phyloP scores from a whole-genome alignment of 129 eudicot genomes.

The Lactuca sativa region DNA sequence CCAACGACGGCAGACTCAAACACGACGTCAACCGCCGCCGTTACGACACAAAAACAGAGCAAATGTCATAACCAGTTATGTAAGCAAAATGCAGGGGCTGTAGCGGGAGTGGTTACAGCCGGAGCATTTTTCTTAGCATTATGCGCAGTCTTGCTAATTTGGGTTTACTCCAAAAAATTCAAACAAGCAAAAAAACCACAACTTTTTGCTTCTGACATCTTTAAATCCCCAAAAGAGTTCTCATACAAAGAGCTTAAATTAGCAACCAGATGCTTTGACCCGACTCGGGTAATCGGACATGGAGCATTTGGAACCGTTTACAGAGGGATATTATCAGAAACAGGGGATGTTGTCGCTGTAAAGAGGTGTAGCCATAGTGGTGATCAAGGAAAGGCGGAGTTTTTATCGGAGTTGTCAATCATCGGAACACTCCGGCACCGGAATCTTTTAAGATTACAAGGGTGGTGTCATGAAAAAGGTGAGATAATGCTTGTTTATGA shows the following conservation, averaged over 20 bases:
- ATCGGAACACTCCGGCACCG: slow-evolving; percentile 89
- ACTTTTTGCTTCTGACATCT: slow-evolving; percentile 51
- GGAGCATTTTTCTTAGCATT: slow-evolving; percentile 72
- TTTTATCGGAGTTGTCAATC: slow-evolving; percentile 77
- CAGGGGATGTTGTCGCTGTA: slow-evolving; percentile 73
- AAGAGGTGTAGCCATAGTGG: slow-evolving; percentile 74
- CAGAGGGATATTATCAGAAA: slow-evolving; percentile 56
- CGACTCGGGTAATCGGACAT: slow-evolving; percentile 63
- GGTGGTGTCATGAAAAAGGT: slow-evolving; percentile 93
- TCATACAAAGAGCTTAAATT: slow-evolving; percentile 69
- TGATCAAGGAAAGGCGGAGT: slow-evolving; percentile 76
- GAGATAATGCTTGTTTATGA: slow-evolving; percentile 81
- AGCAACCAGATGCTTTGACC: slow-evolving; percentile 69
- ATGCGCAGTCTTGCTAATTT: slow-evolving; percentile 49
- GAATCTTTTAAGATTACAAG: slow-evolving; percentile 76
- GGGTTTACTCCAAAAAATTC: slow-evolving; percentile 65
- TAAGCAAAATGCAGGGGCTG: slow-evolving; percentile 60
- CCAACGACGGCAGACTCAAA: slow-evolving; percentile 23
- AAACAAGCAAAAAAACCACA: slow-evolving; percentile 40
- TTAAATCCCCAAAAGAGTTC: slow-evolving; percentile 86
- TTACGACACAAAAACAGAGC: slow-evolving; percentile 31
- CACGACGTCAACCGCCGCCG: slow-evolving; percentile 6
- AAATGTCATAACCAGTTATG: slow-evolving; percentile 62
- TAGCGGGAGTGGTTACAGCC: slow-evolving; percentile 82
- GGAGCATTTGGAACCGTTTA: slow-evolving; percentile 97